Conservation (phyloP, 345 rosid species). For the Moricandia moricandioides region DNA sequence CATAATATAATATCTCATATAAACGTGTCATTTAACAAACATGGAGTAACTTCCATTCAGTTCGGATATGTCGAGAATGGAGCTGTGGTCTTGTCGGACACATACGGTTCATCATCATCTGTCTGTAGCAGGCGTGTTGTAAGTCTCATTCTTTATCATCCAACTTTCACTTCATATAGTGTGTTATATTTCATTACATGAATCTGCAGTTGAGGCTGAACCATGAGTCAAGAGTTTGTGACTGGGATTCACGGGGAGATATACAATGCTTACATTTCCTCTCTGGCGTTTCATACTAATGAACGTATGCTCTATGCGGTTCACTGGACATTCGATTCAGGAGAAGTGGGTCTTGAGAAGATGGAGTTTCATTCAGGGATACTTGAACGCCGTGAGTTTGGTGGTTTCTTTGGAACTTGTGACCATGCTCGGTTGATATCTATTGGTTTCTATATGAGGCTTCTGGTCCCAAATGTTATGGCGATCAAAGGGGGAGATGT, state of each 20-base stretch:
- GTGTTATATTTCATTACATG: background rate
- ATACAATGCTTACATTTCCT: background rate
- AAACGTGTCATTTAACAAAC: background rate
- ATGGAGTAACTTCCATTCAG: background rate
- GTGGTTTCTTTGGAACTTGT: slow-evolving; percentile 5
- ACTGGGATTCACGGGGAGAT: background rate
- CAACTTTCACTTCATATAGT: background rate
- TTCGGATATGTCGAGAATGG: background rate
- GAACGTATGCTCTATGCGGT: background rate
- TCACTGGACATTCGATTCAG: background rate
- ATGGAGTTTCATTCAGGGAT: background rate
- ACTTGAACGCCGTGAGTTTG: background rate
- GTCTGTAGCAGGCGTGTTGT: background rate
- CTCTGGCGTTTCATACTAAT: slow-evolving; percentile 20
- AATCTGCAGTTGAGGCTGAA: slow-evolving; percentile 10
- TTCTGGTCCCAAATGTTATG: background rate
- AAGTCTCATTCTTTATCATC: background rate
- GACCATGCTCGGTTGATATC: background rate
- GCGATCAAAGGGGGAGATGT: background rate
- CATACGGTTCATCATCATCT: background rate
- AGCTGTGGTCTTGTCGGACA: background rate
- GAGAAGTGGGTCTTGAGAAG: background rate
- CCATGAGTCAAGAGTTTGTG: slow-evolving; percentile 13
- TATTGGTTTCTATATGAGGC: background rate
- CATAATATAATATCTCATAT: background rate